Base-by-base conservation (phyloP, 2,329 filamentous ascomycete species). In the Cercospora zeina region DNA sequence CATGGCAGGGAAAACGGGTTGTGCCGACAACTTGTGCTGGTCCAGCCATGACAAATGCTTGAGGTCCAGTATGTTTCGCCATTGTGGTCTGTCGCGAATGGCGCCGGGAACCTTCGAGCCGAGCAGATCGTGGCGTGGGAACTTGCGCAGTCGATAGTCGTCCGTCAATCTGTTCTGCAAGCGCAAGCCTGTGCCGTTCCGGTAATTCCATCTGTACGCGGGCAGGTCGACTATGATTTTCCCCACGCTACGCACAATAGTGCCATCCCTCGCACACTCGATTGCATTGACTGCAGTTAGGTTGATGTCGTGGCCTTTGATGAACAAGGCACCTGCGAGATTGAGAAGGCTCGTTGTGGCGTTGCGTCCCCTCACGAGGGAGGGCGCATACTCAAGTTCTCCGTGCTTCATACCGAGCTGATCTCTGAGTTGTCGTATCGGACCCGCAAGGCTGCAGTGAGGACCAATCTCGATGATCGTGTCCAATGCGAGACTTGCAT, bases 11-110 rank as follows among this genome's bases (percentile, higher is more conserved):
- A 65, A 65, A 4, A 66, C 53, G 33, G 62, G 51, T 45, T 59
- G 54, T 6, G 30, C 51, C 11, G 47, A 36, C 7, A 65, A 30
- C 16, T 51, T 51, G 59, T 77, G 75, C n/a, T 71, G 71, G 11
- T 57, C 53, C 6, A 77, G 45, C 75, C 74, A 47, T 4, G 42
- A 11, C 42, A 47, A n/a, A 30, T 30, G 5, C 14, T 47, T 47
- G 4, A 14, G 6, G 24, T 47, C 42, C 21, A 47, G 21, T 13
- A 47, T 10, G 7, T 47, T 47, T 47, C 42, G 19, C 42, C 42
- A 47, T 30, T 47, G 42, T 47, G 42, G 42, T 7, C 21, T 47
- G 13, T 47, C 42, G 5, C 42, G 42, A 47, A 47, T 47, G 21
- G 21, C 42, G 42, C 42, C 42, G 14, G 13, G 21, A n/a, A 47